Base-by-base conservation (phyloP, 306 rosid genomes). In the cucumber (Cucumis sativus) region DNA sequence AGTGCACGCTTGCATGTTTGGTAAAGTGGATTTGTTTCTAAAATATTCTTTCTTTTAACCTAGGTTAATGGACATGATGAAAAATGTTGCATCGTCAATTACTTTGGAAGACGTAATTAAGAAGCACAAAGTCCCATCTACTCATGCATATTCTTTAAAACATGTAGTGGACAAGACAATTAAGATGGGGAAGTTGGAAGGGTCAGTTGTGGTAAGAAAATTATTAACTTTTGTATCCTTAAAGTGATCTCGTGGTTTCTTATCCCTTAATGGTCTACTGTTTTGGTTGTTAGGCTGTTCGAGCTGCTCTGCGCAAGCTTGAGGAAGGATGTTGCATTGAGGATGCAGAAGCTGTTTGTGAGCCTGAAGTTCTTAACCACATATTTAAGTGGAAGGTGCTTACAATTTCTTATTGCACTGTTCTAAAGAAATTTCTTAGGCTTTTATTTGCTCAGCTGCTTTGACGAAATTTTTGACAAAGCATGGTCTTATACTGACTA, bases 361-460 rank as follows among this genome's bases (percentile, higher is more conserved):
- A 83, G 45, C 92, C 87, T 15, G 96, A 89, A 54, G 81, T 89
- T 80, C 81, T 95, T 78, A 79, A 56, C 52, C 96, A 81, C 82
- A 80, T 95, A 79, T 90, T 77, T 81, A 90, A 79, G 85, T 95
- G 99, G 99, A 92, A 83, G 99, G 99, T 95, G 80, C 73, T 65
- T 20, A 10, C 21, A 77, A 77, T 21, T 83, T 78, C 81, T 74
- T 63, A 28, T 47, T 65, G 35, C 17, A 63, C 59, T 60, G 60
- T 70, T 73, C 63, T 23, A 41, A 41, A 76, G 18, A 7, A 23
- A 23, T 65, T 15, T 61, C 45, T 10, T 43, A 55, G 57, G 62
- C 58, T 85, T 54, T 58, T 71, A 28, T 57, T 78, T 78, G 35
- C 56, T 77, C 41, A 41, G 20, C 74, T 40, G 56, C 66, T 60